These are phyloP conservation scores for Lithohypha guttulata DNA, from an alignment of 2,329 filamentous ascomycete genomes.

Conservation along the genomic window DNA sequence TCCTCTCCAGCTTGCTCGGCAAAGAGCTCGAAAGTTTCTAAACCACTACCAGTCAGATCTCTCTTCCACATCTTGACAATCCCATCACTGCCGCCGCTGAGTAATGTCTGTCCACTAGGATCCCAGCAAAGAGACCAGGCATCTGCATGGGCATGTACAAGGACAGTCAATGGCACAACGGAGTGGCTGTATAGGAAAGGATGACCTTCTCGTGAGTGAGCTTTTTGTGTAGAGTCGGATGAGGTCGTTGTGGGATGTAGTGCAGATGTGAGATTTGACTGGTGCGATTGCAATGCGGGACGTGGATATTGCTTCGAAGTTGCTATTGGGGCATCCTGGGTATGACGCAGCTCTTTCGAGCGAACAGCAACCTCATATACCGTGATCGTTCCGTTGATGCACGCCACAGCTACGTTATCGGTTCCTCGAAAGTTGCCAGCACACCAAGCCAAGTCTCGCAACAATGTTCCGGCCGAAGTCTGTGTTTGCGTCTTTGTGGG, in stretches of 20 bases:
- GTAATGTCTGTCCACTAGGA: constrained; percentile 17
- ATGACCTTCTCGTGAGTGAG: constrained; percentile 9
- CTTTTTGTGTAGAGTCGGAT: neutral
- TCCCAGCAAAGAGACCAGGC: constrained; percentile 20
- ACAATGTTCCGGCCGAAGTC: neutral
- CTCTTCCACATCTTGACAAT: constrained; percentile 17
- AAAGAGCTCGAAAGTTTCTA: constrained; percentile 15
- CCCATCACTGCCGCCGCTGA: constrained; percentile 19
- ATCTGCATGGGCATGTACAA: constrained; percentile 17
- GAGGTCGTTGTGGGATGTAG: neutral
- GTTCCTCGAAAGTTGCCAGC: constrained; percentile 82
- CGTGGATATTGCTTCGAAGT: neutral
- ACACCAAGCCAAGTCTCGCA: constrained; percentile 51
- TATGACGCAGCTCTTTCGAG: neutral
- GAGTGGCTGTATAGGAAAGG: constrained; percentile 15
- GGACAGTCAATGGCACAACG: constrained; percentile 7
- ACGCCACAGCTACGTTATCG: constrained; percentile 82
- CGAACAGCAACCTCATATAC: constrained; percentile 53
- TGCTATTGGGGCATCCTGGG: neutral
- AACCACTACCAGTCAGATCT: constrained; percentile 8
- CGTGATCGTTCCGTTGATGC: constrained; percentile 79
- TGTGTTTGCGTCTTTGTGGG: constrained; percentile 27
- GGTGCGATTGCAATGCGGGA: constrained; percentile 12
- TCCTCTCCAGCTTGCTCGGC: constrained; percentile 15
- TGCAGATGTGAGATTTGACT: constrained; percentile 22